phyloP scores from a whole-genome alignment of 768 basidiomycete genomes.

The Leccinellum luteum region DNA sequence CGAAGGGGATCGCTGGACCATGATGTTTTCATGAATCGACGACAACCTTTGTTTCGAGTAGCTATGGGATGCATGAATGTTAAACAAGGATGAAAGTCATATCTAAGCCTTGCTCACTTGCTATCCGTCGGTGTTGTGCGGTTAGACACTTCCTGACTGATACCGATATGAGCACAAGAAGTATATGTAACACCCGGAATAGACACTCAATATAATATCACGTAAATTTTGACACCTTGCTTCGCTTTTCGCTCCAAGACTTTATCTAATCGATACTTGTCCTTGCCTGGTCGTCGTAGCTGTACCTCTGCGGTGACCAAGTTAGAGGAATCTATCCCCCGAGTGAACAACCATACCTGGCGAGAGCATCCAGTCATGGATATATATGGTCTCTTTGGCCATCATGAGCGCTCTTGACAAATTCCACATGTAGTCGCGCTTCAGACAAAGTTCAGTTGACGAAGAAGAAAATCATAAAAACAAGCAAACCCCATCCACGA shows the following conservation, averaged over 20 bases:
- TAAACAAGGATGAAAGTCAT: constrained; percentile 8
- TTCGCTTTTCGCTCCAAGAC: constrained; percentile 88
- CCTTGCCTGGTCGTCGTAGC: constrained; percentile 80
- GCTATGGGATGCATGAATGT: constrained; percentile 34
- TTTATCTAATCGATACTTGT: constrained; percentile 81
- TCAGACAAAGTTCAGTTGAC: constrained; percentile 6
- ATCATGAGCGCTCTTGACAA: constrained; percentile 86
- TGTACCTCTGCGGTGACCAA: constrained; percentile 58
- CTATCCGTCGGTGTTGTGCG: constrained; percentile 93
- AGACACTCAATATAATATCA: constrained; percentile 82
- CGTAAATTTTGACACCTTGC: constrained; percentile 93
- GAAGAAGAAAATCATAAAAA: neutral
- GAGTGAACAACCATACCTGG: constrained; percentile 52
- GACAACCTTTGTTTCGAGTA: constrained; percentile 85
- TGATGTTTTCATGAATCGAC: constrained; percentile 84
- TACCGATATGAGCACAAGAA: constrained; percentile 4
- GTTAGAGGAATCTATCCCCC: neutral
- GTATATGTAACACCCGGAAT: neutral
- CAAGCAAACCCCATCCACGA: constrained; percentile 86
- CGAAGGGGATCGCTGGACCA: constrained; percentile 95
- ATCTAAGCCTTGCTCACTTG: constrained; percentile 54
- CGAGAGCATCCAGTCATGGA: constrained; percentile 98
- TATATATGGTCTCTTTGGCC: constrained; percentile 86
- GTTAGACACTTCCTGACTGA: constrained; percentile 92
- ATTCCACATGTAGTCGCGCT: constrained; percentile 99